Percentiles rank a stretch among this genome's conserved stretches.
Conservation (phyloP, 2,329 filamentous ascomycete genomes). For the Nothomitra cinnamomea region DNA sequence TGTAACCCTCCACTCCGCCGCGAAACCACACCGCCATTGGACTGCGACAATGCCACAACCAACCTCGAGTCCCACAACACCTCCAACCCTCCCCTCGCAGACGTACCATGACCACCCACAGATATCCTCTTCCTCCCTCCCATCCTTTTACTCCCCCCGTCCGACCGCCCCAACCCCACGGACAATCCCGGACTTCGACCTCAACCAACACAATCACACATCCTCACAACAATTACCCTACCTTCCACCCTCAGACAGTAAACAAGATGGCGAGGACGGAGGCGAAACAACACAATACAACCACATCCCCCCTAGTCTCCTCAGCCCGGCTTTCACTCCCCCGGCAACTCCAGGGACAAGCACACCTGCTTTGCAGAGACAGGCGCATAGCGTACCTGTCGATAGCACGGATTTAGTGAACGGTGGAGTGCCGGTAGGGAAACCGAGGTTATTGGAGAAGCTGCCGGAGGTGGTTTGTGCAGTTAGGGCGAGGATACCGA, state of each 20-base stretch:
- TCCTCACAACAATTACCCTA: slow-evolving; percentile 9
- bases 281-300: slow-evolving; percentile 12
- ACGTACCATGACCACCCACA: not conserved
- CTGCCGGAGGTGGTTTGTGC: slow-evolving; percentile 83
- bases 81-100: too few relatives aligned
- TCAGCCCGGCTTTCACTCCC: slow-evolving; percentile 30
- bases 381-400: slow-evolving; percentile 27
- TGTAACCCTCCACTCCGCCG: too few relatives aligned
- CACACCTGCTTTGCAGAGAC: slow-evolving; percentile 19
- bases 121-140: not conserved
- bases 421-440: slow-evolving; percentile 12
- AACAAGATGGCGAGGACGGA: not conserved
- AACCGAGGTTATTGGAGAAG: slow-evolving; percentile 54
- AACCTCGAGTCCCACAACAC: too few relatives aligned
- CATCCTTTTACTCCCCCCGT: slow-evolving; percentile 1
- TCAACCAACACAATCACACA: slow-evolving; percentile 14
- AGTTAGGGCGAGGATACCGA: slow-evolving; percentile 87
- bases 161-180: slow-evolving; percentile 7
- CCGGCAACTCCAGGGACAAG: slow-evolving; percentile 13
- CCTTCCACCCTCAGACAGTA: slow-evolving; percentile 3
- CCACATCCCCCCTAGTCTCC: slow-evolving; percentile 22
- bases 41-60: too few relatives aligned
- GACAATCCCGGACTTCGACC: slow-evolving; percentile 22
- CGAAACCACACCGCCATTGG: too few relatives aligned
- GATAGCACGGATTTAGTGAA: slow-evolving; percentile 28